phyloP scores from a whole-genome alignment of 371 early-diverging fungal species.

The Syncephalastrum monosporum region DNA sequence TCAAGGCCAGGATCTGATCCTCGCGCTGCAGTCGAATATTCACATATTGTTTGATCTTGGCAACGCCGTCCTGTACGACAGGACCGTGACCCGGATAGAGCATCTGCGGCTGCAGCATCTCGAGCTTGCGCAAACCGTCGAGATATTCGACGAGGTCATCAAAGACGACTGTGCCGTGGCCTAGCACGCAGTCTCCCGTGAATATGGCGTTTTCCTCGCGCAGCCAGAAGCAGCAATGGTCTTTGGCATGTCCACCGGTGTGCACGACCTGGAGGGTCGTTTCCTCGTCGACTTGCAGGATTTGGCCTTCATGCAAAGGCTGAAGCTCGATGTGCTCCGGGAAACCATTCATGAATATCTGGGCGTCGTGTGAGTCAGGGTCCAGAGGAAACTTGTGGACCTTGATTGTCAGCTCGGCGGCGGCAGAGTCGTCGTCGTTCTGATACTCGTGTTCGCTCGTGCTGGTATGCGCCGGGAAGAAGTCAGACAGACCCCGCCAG shows the following conservation, averaged over 20 bases:
- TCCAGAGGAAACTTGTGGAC: slow-evolving; percentile 30
- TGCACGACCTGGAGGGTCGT: slow-evolving; percentile 64
- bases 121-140: slow-evolving; percentile 51
- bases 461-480: slow-evolving; percentile 33
- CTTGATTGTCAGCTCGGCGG: slow-evolving; percentile 13
- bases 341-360: slow-evolving; percentile 21
- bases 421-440: neutral
- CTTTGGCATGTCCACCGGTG: slow-evolving; percentile 84
- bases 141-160: slow-evolving; percentile 68
- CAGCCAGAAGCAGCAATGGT: slow-evolving; percentile 75
- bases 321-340: slow-evolving; percentile 22
- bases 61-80: slow-evolving; percentile 23
- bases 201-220: slow-evolving; percentile 76
- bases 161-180: slow-evolving; percentile 82
- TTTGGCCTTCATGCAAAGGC: slow-evolving; percentile 48
- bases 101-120: slow-evolving; percentile 18
- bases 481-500: slow-evolving; percentile 64
- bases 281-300: slow-evolving; percentile 57
- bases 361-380: slow-evolving; percentile 6
- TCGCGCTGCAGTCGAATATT: slow-evolving; percentile 23
- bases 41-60: slow-evolving; percentile 26
- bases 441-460: slow-evolving; percentile 3
- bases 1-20: slow-evolving; percentile 26
- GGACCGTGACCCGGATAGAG: slow-evolving; percentile 64
- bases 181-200: slow-evolving; percentile 83